phyloP scores from a whole-genome alignment of 2,329 filamentous ascomycete genomes.

The Phialophora expanda region DNA sequence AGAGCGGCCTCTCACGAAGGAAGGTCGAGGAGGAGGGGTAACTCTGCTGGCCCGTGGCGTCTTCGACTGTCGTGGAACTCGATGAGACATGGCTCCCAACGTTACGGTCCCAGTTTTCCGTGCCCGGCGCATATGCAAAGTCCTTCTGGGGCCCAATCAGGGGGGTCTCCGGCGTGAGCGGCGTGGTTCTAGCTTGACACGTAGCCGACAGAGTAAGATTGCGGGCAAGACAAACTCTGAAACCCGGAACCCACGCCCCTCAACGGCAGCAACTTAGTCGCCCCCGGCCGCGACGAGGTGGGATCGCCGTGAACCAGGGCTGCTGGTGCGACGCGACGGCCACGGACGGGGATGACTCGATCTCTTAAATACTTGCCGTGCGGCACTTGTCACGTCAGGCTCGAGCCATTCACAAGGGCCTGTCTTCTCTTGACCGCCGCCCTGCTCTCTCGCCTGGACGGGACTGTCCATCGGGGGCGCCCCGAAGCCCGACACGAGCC shows the following conservation, averaged over 20 bases:
- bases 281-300: not conserved
- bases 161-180: conserved; percentile 3
- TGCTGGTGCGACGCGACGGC: not conserved
- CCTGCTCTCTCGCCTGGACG: too few relatives aligned
- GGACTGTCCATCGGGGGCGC: not conserved
- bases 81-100: conserved; percentile 33
- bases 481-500: not conserved
- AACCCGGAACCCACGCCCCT: conserved; percentile 10
- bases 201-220: conserved; percentile 31
- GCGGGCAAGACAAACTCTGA: conserved; percentile 25
- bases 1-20: conserved; percentile 26
- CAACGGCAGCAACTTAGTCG: conserved; percentile 1
- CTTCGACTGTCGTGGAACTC: conserved; percentile 28
- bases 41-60: conserved; percentile 21
- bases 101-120: conserved; percentile 27
- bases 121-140: conserved; percentile 32
- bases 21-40: conserved; percentile 29
- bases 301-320: too few relatives aligned
- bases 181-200: conserved; percentile 23
- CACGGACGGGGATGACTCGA: not conserved
- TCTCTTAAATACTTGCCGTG: conserved; percentile 14
- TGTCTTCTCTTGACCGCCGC: not conserved
- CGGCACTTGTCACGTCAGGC: conserved; percentile 5
- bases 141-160: conserved; percentile 32
- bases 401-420: conserved; percentile 3